Percentiles rank a stretch among this genome's conserved stretches.
These are phyloP conservation scores for Blastomyces emzantsi DNA, from an alignment of 2,329 filamentous ascomycete species.

Conservation along the genomic window DNA sequence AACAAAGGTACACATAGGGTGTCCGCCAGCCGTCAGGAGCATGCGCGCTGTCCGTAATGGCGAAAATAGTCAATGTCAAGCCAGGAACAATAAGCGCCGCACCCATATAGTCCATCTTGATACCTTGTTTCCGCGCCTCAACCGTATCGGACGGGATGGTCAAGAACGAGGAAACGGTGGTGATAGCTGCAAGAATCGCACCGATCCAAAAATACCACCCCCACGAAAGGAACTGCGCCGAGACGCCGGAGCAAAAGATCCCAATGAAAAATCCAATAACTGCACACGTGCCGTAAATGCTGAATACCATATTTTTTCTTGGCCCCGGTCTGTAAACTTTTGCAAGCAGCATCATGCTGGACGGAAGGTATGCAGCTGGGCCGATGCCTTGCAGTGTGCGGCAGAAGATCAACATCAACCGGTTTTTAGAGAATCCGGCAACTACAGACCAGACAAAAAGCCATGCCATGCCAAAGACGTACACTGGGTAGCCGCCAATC, in stretches of 20 bases:
- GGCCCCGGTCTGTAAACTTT: conserved; percentile 58
- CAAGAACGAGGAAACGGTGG: conserved; percentile 37
- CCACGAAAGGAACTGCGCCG: conserved; percentile 49
- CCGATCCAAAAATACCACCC: conserved; percentile 62
- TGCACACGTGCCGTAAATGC: conserved; percentile 47
- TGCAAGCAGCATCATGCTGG: conserved; percentile 57
- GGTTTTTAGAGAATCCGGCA: conserved; percentile 58
- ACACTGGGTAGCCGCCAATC: conserved; percentile 55
- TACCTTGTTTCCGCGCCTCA: conserved; percentile 28
- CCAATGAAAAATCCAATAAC: conserved; percentile 46
- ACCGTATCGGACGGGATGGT: conserved; percentile 43
- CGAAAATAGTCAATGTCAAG: conserved; percentile 61
- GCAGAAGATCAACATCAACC: conserved; percentile 62
- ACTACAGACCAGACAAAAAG: conserved; percentile 60
- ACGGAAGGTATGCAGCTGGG: conserved; percentile 61
- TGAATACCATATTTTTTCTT: conserved; percentile 59
- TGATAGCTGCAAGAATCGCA: conserved; percentile 43
- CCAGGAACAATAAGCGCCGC: conserved; percentile 53
- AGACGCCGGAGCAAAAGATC: conserved; percentile 56
- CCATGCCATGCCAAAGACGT: conserved; percentile 55
- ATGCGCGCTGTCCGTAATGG: conserved; percentile 63
- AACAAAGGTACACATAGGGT: conserved; percentile 59
- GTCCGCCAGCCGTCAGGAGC: conserved; percentile 62
- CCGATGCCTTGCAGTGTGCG: conserved; percentile 67
- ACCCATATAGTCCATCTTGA: conserved; percentile 63